Evolutionary conservation across 495 filamentous ascomycete genomes (phyloP).

Genomic region (Xylaria bambusicola): DNA sequence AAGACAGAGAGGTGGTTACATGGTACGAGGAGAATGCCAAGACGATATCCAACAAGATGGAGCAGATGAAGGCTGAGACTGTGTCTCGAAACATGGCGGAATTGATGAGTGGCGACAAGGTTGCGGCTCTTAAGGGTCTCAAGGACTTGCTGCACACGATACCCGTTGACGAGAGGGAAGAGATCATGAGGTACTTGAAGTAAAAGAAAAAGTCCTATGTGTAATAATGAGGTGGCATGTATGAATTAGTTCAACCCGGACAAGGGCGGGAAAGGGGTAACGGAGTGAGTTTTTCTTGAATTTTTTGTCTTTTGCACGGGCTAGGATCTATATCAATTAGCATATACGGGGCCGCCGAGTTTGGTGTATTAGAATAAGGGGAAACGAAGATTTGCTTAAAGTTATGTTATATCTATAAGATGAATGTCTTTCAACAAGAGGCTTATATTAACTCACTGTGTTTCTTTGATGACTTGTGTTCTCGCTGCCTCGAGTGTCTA

Average conservation of each 20-base stretch:
- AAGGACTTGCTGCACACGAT: conserved; percentile 82
- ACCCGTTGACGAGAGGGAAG: conserved; percentile 84
- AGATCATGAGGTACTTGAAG: conserved; percentile 71
- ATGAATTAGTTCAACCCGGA: background rate
- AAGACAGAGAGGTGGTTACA: conserved; percentile 80
- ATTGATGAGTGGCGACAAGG: conserved; percentile 65
- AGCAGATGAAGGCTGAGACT: conserved; percentile 72
- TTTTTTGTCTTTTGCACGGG: no score
- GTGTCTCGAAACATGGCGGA: conserved; percentile 77
- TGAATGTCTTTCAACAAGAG: no score
- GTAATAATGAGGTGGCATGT: background rate
- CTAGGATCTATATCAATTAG: no score
- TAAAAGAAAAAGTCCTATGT: conserved; percentile 18
- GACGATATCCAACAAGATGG: conserved; percentile 73
- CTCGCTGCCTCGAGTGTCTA: no score
- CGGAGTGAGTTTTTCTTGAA: no score
- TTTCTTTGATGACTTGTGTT: no score
- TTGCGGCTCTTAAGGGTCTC: conserved; percentile 76
- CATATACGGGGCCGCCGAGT: no score
- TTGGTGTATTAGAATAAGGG: no score
- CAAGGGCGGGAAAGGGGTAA: no score
- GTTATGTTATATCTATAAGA: no score
- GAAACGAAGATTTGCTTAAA: no score
- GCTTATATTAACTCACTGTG: no score
- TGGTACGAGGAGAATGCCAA: conserved; percentile 99